Evolutionary conservation across 768 basidiomycete species (phyloP).

Genomic region (Panellus pusillus): DNA sequence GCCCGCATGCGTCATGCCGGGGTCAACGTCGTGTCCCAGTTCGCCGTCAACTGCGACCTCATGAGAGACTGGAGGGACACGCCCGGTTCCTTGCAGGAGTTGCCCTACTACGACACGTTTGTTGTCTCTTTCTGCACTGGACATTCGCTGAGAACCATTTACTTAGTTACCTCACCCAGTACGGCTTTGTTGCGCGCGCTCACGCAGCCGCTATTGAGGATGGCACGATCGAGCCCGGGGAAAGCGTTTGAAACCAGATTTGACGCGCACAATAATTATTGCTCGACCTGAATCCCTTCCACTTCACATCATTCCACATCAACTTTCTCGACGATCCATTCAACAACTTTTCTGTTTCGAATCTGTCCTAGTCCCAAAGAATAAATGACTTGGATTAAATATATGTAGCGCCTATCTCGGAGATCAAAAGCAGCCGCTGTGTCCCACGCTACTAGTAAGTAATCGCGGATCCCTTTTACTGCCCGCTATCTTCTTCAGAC

Average conservation of each 20-base stretch:
- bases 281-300: too few species aligned
- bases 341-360: too few species aligned
- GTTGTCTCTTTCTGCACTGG: constrained; percentile 14
- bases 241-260: constrained; percentile 1
- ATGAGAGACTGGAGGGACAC: constrained; percentile 54
- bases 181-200: constrained; percentile 31
- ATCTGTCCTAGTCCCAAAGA: too few species aligned
- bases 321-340: too few species aligned
- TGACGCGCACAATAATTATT: too few species aligned
- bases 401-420: too few species aligned
- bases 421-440: too few species aligned
- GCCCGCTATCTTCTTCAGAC: too few species aligned
- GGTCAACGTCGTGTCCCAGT: constrained; percentile 45
- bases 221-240: constrained; percentile 27
- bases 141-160: background rate
- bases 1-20: constrained; percentile 49
- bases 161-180: constrained; percentile 32
- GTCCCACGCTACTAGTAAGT: too few species aligned
- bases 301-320: too few species aligned
- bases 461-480: too few species aligned
- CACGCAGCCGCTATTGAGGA: constrained; percentile 31
- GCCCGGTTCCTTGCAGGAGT: constrained; percentile 41
- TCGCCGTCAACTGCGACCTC: constrained; percentile 44
- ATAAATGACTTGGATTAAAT: too few species aligned
- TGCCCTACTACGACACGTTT: constrained; percentile 47